phyloP scores from a whole-genome alignment of 2,329 filamentous ascomycete genomes.

The Ophiostoma australiae region DNA sequence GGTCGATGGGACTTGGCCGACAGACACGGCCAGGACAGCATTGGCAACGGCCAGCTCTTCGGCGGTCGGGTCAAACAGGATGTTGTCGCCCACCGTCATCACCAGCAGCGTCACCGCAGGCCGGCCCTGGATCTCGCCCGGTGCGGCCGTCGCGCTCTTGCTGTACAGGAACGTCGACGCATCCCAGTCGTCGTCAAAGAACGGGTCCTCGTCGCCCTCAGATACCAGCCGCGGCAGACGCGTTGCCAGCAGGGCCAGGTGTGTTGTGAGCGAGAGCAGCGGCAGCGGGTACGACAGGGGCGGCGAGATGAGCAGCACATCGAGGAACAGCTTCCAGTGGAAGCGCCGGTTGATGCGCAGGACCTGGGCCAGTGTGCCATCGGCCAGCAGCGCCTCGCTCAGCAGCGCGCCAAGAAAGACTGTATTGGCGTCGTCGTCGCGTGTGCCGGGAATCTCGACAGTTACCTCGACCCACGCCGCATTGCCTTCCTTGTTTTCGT shows the following conservation, averaged over 20 bases:
- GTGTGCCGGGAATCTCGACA: slow-evolving; percentile 83
- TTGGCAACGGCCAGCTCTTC: slow-evolving; percentile 94
- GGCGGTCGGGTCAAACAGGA: slow-evolving; percentile 87
- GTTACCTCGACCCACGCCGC: slow-evolving; percentile 74
- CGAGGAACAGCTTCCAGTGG: slow-evolving; percentile 94
- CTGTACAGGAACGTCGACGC: slow-evolving; percentile 74
- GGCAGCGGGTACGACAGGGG: slow-evolving; percentile 90
- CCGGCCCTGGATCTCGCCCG: slow-evolving; percentile 35
- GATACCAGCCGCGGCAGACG: slow-evolving; percentile 80
- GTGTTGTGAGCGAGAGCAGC: slow-evolving; percentile 84
- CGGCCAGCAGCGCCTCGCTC: slow-evolving; percentile 74
- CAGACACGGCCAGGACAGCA: slow-evolving; percentile 77
- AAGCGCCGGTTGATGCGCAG: slow-evolving; percentile 85
- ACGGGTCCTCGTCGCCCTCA: slow-evolving; percentile 87
- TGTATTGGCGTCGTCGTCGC: slow-evolving; percentile 86
- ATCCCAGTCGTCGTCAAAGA: slow-evolving; percentile 98
- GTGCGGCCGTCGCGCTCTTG: slow-evolving; percentile 31
- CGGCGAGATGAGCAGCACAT: slow-evolving; percentile 90
- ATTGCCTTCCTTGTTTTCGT: slow-evolving; percentile 31
- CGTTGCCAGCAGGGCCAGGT: slow-evolving; percentile 85
- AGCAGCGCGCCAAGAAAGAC: slow-evolving; percentile 86
- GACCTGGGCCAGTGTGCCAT: slow-evolving; percentile 62
- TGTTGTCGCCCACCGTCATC: slow-evolving; percentile 76
- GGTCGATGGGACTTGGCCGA: slow-evolving; percentile 46
- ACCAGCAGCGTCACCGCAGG: slow-evolving; percentile 90